phyloP scores from a whole-genome alignment of 257 asterid species.

The Solanum pennellii region DNA sequence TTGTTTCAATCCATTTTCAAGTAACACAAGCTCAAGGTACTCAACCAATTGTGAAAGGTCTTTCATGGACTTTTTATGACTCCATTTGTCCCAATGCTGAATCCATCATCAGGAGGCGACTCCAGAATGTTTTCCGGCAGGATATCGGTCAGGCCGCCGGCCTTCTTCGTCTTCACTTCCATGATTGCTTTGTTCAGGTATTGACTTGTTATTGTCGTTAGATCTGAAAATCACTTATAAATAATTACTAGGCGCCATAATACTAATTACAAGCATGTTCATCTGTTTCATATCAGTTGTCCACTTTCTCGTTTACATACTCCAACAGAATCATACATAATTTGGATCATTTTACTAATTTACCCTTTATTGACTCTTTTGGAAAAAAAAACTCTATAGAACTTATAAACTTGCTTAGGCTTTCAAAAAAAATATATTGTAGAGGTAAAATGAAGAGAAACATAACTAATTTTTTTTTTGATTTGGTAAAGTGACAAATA shows the following conservation, averaged over 20 bases:
- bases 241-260: not conserved
- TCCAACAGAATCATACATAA: no score
- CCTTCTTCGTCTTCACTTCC: constrained; percentile 18
- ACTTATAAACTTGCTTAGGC: not conserved
- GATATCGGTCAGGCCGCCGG: constrained; percentile 17
- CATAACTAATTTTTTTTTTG: no score
- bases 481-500: no score
- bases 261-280: not conserved
- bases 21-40: constrained; percentile 4
- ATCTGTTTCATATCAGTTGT: not conserved
- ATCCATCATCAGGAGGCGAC: constrained; percentile 6
- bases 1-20: not conserved
- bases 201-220: not conserved
- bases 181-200: constrained; percentile 23
- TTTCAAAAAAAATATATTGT: no score
- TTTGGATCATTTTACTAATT: no score
- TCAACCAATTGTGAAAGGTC: constrained; percentile 17
- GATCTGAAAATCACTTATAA: no score
- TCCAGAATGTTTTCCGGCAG: not conserved
- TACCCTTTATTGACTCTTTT: no score
- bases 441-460: no score
- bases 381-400: no score
- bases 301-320: no score
- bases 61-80: constrained; percentile 16
- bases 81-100: constrained; percentile 12